A percentile compares a stretch with the other conserved stretches of the same genome.
Evolutionary conservation across 2,329 filamentous ascomycete genomes (phyloP).

Genomic region (Catunica adiposa): DNA sequence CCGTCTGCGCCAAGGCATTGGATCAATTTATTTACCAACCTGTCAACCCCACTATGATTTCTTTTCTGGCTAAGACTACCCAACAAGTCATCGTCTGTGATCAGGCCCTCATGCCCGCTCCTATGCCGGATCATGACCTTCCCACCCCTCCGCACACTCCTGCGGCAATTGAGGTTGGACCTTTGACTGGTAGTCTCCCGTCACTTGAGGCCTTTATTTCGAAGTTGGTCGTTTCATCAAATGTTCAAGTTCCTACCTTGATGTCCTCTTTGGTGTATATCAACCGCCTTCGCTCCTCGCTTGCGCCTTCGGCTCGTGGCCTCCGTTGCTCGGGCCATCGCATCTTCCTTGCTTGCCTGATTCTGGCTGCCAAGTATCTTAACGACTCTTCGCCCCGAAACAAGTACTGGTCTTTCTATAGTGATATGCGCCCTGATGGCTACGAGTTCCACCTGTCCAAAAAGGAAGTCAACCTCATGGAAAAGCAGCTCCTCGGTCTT

Average conservation of each 20-base stretch:
- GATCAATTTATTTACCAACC: slow-evolving; percentile 67
- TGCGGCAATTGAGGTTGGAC: slow-evolving; percentile 30
- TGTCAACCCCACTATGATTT: slow-evolving; percentile 61
- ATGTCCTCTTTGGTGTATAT: slow-evolving; percentile 97
- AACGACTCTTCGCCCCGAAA: slow-evolving; percentile 99
- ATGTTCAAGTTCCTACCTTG: slow-evolving; percentile 90
- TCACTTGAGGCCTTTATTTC: slow-evolving; percentile 82
- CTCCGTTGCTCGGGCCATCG: slow-evolving; percentile 93
- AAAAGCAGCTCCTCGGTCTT: slow-evolving; percentile 91
- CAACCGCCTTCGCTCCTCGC: slow-evolving; percentile 60
- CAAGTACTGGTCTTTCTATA: slow-evolving; percentile 98
- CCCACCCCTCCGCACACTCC: slow-evolving; percentile 30
- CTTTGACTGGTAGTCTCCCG: slow-evolving; percentile 45
- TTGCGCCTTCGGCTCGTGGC: slow-evolving; percentile 89
- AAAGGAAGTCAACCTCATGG: slow-evolving; percentile 97
- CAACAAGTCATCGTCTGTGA: slow-evolving; percentile 69
- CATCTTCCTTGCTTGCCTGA: slow-evolving; percentile 83
- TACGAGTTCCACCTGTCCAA: slow-evolving; percentile 76
- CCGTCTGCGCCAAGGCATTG: slow-evolving; percentile 57
- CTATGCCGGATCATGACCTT: slow-evolving; percentile 20
- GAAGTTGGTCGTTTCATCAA: slow-evolving; percentile 77
- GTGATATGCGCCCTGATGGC: slow-evolving; percentile 48
- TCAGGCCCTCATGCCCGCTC: slow-evolving; percentile 35
- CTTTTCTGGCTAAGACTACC: slow-evolving; percentile 58
- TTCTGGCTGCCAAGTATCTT: slow-evolving; percentile 85